Percentiles rank a stretch among this genome's conserved stretches.
Conservation (phyloP, 495 filamentous ascomycete species). For the Neurospora tetrasperma region DNA sequence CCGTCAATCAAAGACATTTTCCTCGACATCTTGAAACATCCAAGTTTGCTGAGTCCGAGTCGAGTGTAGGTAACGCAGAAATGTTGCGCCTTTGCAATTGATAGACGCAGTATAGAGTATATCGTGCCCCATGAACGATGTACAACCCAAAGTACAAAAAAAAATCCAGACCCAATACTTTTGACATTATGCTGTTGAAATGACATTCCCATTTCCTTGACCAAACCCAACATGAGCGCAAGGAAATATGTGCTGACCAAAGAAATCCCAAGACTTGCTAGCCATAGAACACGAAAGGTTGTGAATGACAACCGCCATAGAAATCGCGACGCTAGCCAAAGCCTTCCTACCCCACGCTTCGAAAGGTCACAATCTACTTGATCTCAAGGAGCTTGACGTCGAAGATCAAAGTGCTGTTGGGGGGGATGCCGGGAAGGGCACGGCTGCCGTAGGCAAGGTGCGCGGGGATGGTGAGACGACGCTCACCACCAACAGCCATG, state of each 20-base stretch:
- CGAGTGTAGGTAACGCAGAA: not conserved
- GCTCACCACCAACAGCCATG: slow-evolving; percentile 88
- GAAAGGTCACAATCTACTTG: slow-evolving; percentile 32
- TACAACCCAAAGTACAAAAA: slow-evolving; percentile 1
- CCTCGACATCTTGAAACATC: not conserved
- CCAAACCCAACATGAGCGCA: not conserved
- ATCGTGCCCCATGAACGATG: not conserved
- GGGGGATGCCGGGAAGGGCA: slow-evolving; percentile 67
- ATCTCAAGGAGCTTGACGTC: slow-evolving; percentile 80
- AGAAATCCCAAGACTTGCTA: not conserved
- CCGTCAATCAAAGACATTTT: not conserved
- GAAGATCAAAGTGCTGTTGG: slow-evolving; percentile 83
- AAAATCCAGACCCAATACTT: not conserved
- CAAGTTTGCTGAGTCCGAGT: not conserved
- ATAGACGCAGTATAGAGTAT: not conserved
- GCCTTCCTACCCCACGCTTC: not conserved
- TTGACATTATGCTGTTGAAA: slow-evolving; percentile 1
- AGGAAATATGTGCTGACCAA: not conserved
- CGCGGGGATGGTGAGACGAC: slow-evolving; percentile 78
- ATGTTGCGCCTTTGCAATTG: not conserved
- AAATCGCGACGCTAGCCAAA: not conserved
- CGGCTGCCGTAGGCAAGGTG: slow-evolving; percentile 80
- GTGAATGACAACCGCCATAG: not conserved
- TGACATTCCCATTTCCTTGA: not conserved
- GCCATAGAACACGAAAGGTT: not conserved